Conservation (phyloP, 169 alveolate species). For the Plasmodium coatneyi region DNA sequence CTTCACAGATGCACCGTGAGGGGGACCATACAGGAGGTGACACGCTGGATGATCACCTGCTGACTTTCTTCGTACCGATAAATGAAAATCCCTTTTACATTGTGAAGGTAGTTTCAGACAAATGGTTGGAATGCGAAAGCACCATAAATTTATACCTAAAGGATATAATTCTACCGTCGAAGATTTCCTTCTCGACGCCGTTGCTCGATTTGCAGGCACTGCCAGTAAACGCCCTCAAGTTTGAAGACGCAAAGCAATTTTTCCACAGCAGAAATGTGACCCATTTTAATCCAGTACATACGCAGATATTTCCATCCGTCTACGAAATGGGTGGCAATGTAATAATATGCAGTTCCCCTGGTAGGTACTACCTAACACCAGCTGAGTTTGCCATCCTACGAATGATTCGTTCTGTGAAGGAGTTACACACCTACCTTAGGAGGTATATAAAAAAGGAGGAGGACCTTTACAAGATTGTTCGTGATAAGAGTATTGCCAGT, state of each 20-base stretch:
- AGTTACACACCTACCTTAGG: conserved; percentile 12
- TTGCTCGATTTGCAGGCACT: conserved; percentile 95
- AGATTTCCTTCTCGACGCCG: conserved; percentile 94
- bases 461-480: conserved; percentile 20
- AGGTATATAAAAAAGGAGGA: conserved; percentile 14
- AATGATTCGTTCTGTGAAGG: neutral
- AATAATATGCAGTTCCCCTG: conserved; percentile 78
- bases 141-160: conserved; percentile 79
- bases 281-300: conserved; percentile 78
- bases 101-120: conserved; percentile 97
- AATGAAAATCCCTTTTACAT: conserved; percentile 93
- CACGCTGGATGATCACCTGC: conserved; percentile 83
- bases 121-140: conserved; percentile 86
- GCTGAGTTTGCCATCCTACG: conserved; percentile 29
- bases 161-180: conserved; percentile 92
- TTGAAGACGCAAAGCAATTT: conserved; percentile 88
- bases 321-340: conserved; percentile 78
- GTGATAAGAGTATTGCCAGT: conserved; percentile 13
- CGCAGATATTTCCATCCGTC: conserved; percentile 80
- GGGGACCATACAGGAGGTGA: neutral
- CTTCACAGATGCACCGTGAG: neutral
- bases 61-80: conserved; percentile 96
- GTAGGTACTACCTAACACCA: conserved; percentile 35
- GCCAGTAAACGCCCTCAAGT: conserved; percentile 91
- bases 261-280: conserved; percentile 73